A percentile compares a stretch with the other conserved stretches of the same genome.
These are phyloP conservation scores for Asclepias syriaca DNA, from an alignment of 257 asterid species.

Conservation along the genomic window DNA sequence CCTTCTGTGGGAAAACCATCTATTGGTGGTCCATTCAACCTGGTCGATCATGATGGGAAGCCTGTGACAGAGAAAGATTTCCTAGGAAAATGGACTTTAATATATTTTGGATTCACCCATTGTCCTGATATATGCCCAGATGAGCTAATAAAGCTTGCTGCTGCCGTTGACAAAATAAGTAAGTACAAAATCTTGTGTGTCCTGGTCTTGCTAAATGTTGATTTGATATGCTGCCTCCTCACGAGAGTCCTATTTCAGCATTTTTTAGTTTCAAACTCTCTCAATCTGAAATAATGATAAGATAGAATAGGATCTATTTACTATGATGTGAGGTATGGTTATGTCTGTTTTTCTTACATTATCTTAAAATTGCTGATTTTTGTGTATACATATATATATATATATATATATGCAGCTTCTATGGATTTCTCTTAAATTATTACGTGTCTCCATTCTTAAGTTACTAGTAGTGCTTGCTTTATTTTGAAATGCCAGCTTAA, in stretches of 20 bases:
- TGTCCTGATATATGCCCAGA: slow-evolving; percentile 99
- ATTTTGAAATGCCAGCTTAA: background rate
- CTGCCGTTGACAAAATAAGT: slow-evolving; percentile 89
- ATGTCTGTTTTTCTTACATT: background rate
- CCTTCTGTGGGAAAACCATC: slow-evolving; percentile 88
- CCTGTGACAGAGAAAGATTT: slow-evolving; percentile 70
- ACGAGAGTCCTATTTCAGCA: background rate
- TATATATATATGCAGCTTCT: background rate
- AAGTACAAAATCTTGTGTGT: slow-evolving; percentile 23
- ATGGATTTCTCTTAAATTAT: background rate
- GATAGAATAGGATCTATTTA: background rate
- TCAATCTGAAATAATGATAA: background rate
- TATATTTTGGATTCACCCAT: slow-evolving; percentile 93
- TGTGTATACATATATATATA: too few relatives aligned
- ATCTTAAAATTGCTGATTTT: background rate
- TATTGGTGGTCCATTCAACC: slow-evolving; percentile 90
- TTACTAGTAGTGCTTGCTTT: background rate
- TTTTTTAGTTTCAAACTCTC: background rate
- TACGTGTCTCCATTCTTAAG: background rate
- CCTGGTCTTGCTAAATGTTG: background rate
- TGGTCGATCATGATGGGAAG: slow-evolving; percentile 81
- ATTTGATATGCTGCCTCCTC: background rate
- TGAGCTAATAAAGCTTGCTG: slow-evolving; percentile 79
- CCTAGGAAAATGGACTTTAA: slow-evolving; percentile 73
- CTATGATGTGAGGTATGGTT: background rate